These are phyloP conservation scores for Xanthoparmelia taractica DNA, from an alignment of 495 filamentous ascomycete species.

Conservation along the genomic window DNA sequence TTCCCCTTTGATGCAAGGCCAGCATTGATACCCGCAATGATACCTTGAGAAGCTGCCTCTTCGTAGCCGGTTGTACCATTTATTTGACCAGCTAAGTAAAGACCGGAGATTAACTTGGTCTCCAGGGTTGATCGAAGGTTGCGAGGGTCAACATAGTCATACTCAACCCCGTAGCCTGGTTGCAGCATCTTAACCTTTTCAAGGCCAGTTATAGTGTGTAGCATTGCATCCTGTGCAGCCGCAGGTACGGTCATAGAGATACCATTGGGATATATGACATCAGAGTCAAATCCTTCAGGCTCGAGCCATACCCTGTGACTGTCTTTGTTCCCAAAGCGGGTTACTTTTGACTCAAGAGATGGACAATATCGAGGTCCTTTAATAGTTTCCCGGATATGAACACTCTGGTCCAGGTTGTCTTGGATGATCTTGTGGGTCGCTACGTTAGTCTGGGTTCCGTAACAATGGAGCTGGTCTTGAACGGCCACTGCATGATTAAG, in stretches of 20 bases:
- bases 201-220: slow-evolving; percentile 76
- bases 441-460: slow-evolving; percentile 77
- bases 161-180: slow-evolving; percentile 94
- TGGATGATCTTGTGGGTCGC: slow-evolving; percentile 77
- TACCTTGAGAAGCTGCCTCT: slow-evolving; percentile 88
- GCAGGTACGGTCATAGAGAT: slow-evolving; percentile 94
- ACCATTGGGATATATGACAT: slow-evolving; percentile 92
- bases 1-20: slow-evolving; percentile 66
- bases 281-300: slow-evolving; percentile 86
- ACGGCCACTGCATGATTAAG: slow-evolving; percentile 71
- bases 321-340: slow-evolving; percentile 72
- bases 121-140: slow-evolving; percentile 79
- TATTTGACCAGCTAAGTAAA: slow-evolving; percentile 94
- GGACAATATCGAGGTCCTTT: slow-evolving; percentile 93
- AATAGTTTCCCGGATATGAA: slow-evolving; percentile 94
- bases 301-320: slow-evolving; percentile 91
- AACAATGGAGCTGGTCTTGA: slow-evolving; percentile 71
- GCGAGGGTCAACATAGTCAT: slow-evolving; percentile 96
- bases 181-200: slow-evolving; percentile 92
- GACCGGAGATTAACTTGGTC: slow-evolving; percentile 81
- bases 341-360: slow-evolving; percentile 88
- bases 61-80: slow-evolving; percentile 98
- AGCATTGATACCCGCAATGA: slow-evolving; percentile 89
- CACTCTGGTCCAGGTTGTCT: slow-evolving; percentile 79
- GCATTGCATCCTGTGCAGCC: slow-evolving; percentile 72